Evolutionary conservation across 2,329 filamentous ascomycete genomes (phyloP), one percentile per base, ranked within the genome.

Genomic region (Fusarium citri): DNA sequence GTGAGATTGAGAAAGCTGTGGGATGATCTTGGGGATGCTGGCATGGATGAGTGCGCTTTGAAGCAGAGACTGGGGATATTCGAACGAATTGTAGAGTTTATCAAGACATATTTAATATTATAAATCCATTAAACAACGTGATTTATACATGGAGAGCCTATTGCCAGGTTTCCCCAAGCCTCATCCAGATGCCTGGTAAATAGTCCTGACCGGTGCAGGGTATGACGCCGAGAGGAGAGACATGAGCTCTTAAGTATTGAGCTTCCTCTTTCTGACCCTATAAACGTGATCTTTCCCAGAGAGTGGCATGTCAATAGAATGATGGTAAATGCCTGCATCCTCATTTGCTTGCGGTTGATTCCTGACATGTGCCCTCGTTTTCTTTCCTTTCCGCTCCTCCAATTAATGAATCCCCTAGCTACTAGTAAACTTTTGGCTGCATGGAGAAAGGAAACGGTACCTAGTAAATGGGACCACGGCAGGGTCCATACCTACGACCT

Each of bases 291-390:
- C 31, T 45, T 58, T 55, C 53, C 53, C 57, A 48, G 59, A 60
- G 47, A 49, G 61, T 74, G 72, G 72, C 66, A 74, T 74, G 72
- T 74, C 60, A 62, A 67, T 68, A 68, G 71, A 64, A 69, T 69
- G 68, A 73, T 59, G 68, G 57, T 59, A 74, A 73, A 73, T 72
- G 61, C 60, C 59, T 66, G 54, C n/a, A 46, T 51, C 25, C 66
- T 72, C 55, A 74, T 74, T 74, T 75, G 70, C 67, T 67, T 76
- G 59, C 54, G 66, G 14, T 69, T 64, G 61, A 72, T 70, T 72
- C 34, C 65, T 75, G 72, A 73, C 72, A 76, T 74, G 73, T 76
- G 74, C 64, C 68, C 57, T 55, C 45, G 23, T 62, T 55, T 41
- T 45, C 37, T 22, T 26, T 22, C 59, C 54, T 22, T 34, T 25